Evolutionary conservation across 768 basidiomycete species (phyloP).

Genomic region (Tubosaeta sp.): DNA sequence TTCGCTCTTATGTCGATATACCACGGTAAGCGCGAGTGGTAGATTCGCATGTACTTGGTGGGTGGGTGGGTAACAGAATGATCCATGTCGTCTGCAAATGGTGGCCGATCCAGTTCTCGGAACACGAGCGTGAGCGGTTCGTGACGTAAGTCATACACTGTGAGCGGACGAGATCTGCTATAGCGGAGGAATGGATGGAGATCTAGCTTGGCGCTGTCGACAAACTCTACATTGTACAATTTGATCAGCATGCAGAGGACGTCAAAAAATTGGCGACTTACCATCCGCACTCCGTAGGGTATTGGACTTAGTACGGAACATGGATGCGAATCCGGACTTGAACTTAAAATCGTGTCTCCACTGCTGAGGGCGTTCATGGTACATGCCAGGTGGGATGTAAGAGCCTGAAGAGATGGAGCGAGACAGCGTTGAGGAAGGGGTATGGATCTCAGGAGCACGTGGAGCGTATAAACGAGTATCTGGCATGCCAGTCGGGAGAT

Average conservation of each 20-base stretch:
- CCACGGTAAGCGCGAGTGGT: conserved; percentile 60
- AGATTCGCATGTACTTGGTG: conserved; percentile 48
- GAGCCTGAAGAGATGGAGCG: conserved; percentile 12
- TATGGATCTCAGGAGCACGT: conserved; percentile 18
- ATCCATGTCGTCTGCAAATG: conserved; percentile 47
- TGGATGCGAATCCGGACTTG: conserved; percentile 27
- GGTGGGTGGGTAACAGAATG: conserved; percentile 54
- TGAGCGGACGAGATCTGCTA: conserved; percentile 31
- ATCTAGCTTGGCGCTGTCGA: conserved; percentile 25
- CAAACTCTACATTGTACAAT: conserved; percentile 8
- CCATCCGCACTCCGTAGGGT: conserved; percentile 10
- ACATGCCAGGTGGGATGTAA: conserved; percentile 7
- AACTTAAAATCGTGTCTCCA: conserved; percentile 33
- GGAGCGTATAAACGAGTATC: conserved; percentile 13
- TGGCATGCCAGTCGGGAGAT: conserved; percentile 18
- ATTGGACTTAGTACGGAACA: conserved; percentile 24
- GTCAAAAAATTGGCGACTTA: conserved; percentile 9
- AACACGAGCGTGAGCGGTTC: conserved; percentile 40
- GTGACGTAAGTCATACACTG: conserved; percentile 49
- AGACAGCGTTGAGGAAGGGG: conserved; percentile 24
- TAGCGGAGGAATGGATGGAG: conserved; percentile 23
- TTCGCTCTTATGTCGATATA: conserved; percentile 53
- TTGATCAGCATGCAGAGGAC: background rate
- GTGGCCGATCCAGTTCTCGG: conserved; percentile 39
- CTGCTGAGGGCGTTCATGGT: conserved; percentile 22